A percentile compares a stretch with the other conserved stretches of the same genome.
phyloP scores from a whole-genome alignment of 441 rosid species.

The Dalechampia spathulata region DNA sequence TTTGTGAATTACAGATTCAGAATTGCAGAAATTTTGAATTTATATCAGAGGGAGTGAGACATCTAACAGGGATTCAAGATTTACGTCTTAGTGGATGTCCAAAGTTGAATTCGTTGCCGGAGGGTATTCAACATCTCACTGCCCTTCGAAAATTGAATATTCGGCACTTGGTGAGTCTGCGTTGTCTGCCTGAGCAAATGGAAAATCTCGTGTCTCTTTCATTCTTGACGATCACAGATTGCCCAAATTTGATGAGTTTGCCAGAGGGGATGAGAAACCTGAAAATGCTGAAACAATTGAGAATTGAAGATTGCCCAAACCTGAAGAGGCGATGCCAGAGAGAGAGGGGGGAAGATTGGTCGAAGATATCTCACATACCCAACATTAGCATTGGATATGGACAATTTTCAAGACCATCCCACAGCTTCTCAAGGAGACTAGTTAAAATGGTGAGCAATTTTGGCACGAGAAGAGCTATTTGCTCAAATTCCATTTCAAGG shows the following conservation, averaged over 20 bases:
- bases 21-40: neutral
- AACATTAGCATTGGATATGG: neutral
- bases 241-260: constrained; percentile 9
- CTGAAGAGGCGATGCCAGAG: constrained; percentile 4
- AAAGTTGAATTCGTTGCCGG: constrained; percentile 4
- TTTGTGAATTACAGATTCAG: accelerated
- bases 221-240: accelerated
- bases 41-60: neutral
- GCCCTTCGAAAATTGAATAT: constrained; percentile 8
- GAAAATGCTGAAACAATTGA: neutral
- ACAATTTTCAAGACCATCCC: too few relatives aligned
- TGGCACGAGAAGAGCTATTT: too few relatives aligned
- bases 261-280: constrained; percentile 14
- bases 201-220: constrained; percentile 8
- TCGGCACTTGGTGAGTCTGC: neutral
- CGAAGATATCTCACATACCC: constrained; percentile 15
- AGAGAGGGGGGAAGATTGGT: constrained; percentile 12
- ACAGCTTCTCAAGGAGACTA: neutral
- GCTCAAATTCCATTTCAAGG: too few relatives aligned
- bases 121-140: constrained; percentile 6
- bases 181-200: constrained; percentile 10
- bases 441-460: too few relatives aligned
- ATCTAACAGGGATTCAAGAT: neutral
- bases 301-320: neutral
- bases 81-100: neutral